Base-by-base conservation (phyloP, 2,329 filamentous ascomycete genomes). In the Aspergillus novofumigatus region DNA sequence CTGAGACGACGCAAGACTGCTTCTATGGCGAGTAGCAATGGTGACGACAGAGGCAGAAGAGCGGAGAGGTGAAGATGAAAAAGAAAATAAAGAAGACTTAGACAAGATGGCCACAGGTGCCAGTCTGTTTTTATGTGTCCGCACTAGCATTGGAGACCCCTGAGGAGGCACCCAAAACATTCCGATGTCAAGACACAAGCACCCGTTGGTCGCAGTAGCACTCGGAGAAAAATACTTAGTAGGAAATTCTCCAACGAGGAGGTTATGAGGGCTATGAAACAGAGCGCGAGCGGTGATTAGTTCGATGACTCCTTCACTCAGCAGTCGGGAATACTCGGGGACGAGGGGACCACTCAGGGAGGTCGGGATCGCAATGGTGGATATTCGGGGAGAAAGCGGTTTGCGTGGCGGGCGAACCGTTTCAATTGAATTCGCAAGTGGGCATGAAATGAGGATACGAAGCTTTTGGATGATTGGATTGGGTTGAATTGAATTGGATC, bases 161-260 rank as follows among this genome's bases (percentile, higher is more conserved):
- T 71, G 69, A 65, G 65, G 53, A 67, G 59, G 65, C 64, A 63
- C 67, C 67, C 68, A 69, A 60, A 63, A 61, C 67, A 70, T 71
- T 62, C 69, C 78, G 65, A 80, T 78, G 82, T 81, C 59, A 88
- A 91, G 69, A 85, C 84, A 59, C 41, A 51, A 21, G 21, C 32
- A 17, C 32, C 32, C 14, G 32, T 17, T 38, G 32, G 14, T 38
- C 2, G 14, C 32, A 38, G 14, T 17, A 38, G 32, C 17, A 38
- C 14, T 38, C 32, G 32, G 32, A 38, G 14, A 14, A 47, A 45
- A 54, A 45, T 38, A 55, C 17, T 3, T 52, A 20, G 14, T n/a
- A 28, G 21, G 42, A 53, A n/a, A 63, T 63, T 63, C 55, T 62
- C 61, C 56, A 60, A 57, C 54, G 56, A 64, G 57, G 62, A 55